Conservation (phyloP, 495 filamentous ascomycete species). For the Trypethelium eluteriae region DNA sequence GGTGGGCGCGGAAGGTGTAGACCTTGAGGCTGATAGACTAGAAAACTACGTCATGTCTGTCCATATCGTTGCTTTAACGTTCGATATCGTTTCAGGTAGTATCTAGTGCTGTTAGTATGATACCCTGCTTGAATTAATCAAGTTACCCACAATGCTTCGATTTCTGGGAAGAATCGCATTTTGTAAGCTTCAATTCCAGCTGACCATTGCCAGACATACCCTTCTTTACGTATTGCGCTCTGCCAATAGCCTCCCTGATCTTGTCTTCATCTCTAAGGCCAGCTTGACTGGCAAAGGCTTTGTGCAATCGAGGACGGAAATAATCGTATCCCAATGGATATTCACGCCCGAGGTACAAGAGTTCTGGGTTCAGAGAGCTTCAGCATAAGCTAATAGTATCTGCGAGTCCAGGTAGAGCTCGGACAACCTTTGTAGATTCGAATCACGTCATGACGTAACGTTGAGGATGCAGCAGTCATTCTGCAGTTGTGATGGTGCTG, state of each 20-base stretch:
- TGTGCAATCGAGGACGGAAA: slow-evolving; percentile 72
- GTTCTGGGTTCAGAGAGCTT: slow-evolving; percentile 46
- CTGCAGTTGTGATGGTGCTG: slow-evolving; percentile 31
- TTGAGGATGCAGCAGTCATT: slow-evolving; percentile 28
- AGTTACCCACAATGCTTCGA: slow-evolving; percentile 76
- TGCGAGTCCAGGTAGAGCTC: neutral
- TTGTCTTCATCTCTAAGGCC: slow-evolving; percentile 60
- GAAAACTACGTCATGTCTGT: slow-evolving; percentile 17
- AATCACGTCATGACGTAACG: slow-evolving; percentile 72
- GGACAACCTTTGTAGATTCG: slow-evolving; percentile 81
- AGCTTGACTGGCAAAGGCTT: slow-evolving; percentile 71
- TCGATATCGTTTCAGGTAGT: slow-evolving; percentile 91
- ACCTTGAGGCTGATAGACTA: slow-evolving; percentile 6
- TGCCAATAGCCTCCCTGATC: slow-evolving; percentile 65
- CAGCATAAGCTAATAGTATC: neutral
- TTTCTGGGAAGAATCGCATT: slow-evolving; percentile 46
- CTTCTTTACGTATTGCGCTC: slow-evolving; percentile 85
- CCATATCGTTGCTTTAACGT: slow-evolving; percentile 76
- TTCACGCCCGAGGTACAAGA: slow-evolving; percentile 73
- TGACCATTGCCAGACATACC: slow-evolving; percentile 42
- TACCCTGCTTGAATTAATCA: slow-evolving; percentile 9
- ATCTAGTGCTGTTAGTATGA: slow-evolving; percentile 48
- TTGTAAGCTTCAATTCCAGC: neutral
- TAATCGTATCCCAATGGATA: slow-evolving; percentile 84
- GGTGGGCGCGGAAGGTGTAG: slow-evolving; percentile 73